A percentile compares a stretch with the other conserved stretches of the same genome.
These are phyloP conservation scores for Tetrapisispora pingtungensis DNA, from an alignment of 805 yeast genomes.

Conservation along the genomic window DNA sequence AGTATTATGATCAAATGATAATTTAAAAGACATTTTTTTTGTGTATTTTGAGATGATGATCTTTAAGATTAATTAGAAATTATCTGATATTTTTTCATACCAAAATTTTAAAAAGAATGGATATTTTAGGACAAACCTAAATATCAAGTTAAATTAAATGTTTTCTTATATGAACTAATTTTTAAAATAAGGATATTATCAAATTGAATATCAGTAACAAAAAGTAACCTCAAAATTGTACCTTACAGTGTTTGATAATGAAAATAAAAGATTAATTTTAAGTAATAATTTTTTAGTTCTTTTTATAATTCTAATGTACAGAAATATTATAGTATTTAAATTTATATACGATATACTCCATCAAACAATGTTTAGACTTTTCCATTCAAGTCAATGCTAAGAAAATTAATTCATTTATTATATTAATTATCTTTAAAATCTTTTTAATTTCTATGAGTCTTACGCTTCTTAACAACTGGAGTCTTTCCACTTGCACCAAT, in stretches of 20 bases:
- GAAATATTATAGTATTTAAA: not conserved
- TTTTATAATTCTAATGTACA: not conserved
- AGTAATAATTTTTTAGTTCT: not conserved
- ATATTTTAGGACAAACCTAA: no score
- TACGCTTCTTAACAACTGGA: slow-evolving; percentile 23
- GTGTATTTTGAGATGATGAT: no score
- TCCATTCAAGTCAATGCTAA: not conserved
- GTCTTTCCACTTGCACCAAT: slow-evolving; percentile 87
- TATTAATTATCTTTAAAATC: not conserved
- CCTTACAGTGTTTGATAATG: no score
- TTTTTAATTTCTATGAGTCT: slow-evolving; percentile 5
- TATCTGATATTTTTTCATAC: no score
- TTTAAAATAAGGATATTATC: no score
- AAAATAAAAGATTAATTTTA: no score
- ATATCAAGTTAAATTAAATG: no score
- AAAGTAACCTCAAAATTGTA: not conserved
- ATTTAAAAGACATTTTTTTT: slow-evolving; percentile 13
- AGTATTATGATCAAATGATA: slow-evolving; percentile 24
- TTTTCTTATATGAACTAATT: no score
- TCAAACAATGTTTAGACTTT: not conserved
- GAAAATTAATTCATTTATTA: not conserved
- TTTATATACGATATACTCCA: not conserved
- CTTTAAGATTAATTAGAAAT: no score
- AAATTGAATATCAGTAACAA: no score
- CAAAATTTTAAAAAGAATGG: no score